A percentile compares a stretch with the other conserved stretches of the same genome.
These are phyloP conservation scores for Olyra latifolia DNA, from an alignment of 176 grass and related monocot genomes.

Conservation along the genomic window DNA sequence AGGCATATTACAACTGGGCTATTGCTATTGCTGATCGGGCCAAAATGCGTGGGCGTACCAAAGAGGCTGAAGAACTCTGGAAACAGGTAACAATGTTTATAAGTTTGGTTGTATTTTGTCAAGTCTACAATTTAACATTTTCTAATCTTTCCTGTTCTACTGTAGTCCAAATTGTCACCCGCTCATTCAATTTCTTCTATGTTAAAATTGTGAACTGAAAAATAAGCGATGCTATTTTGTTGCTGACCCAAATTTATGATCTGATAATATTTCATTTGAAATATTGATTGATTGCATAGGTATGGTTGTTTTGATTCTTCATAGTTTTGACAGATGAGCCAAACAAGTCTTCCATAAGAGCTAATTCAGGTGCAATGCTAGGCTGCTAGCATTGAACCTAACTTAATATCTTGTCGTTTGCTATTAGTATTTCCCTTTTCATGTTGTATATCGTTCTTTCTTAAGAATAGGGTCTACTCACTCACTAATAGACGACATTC, in stretches of 20 bases:
- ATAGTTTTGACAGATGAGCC: neutral
- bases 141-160: neutral
- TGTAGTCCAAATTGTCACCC: neutral
- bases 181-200: neutral
- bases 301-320: neutral
- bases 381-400: neutral
- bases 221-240: neutral
- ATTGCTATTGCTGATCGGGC: conserved; percentile 86
- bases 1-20: conserved; percentile 90
- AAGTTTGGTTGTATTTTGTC: neutral
- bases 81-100: conserved; percentile 55
- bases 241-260: neutral
- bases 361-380: neutral
- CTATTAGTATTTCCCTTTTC: neutral
- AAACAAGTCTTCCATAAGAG: neutral
- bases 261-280: neutral
- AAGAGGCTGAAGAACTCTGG: conserved; percentile 88
- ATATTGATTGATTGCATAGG: neutral
- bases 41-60: conserved; percentile 82
- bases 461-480: neutral
- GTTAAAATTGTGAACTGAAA: neutral
- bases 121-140: neutral
- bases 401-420: neutral
- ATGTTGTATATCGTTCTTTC: neutral
- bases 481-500: neutral